Percentiles rank a stretch among this genome's conserved stretches.
Conservation (phyloP, 805 yeast species). For the Diddensiella transvaalensis region DNA sequence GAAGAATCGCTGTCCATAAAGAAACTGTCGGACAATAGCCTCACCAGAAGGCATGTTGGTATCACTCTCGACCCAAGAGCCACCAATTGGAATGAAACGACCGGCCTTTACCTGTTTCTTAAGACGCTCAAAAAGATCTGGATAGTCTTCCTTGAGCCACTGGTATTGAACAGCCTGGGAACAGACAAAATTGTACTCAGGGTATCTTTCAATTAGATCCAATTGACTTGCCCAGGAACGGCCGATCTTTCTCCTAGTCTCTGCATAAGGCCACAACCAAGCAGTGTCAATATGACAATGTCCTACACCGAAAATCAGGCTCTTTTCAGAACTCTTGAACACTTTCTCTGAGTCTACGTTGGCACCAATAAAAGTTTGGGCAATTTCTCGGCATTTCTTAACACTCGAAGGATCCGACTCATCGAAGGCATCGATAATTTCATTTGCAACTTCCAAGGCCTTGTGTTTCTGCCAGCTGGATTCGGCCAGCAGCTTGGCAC, state of each 20-base stretch:
- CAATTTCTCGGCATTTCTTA: slow-evolving; percentile 60
- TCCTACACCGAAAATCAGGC: slow-evolving; percentile 60
- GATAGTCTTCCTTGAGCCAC: slow-evolving; percentile 88
- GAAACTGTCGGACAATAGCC: slow-evolving; percentile 80
- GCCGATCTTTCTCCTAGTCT: slow-evolving; percentile 86
- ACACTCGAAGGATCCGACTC: slow-evolving; percentile 49
- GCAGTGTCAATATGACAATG: slow-evolving; percentile 98
- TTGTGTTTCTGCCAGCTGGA: slow-evolving; percentile 76
- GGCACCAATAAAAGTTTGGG: slow-evolving; percentile 60
- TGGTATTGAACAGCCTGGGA: slow-evolving; percentile 95
- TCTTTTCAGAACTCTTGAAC: slow-evolving; percentile 30
- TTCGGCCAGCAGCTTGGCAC: slow-evolving; percentile 82
- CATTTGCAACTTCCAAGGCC: slow-evolving; percentile 76
- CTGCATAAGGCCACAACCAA: slow-evolving; percentile 99
- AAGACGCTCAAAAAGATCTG: slow-evolving; percentile 64
- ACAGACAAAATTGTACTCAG: slow-evolving; percentile 91
- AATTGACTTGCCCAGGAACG: slow-evolving; percentile 95
- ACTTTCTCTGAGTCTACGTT: slow-evolving; percentile 67
- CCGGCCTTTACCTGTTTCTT: slow-evolving; percentile 59
- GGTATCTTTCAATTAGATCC: slow-evolving; percentile 77
- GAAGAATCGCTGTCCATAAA: slow-evolving; percentile 86
- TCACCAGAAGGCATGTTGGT: slow-evolving; percentile 94
- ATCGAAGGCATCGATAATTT: slow-evolving; percentile 81
- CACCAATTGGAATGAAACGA: slow-evolving; percentile 88
- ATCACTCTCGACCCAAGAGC: slow-evolving; percentile 98